Evolutionary conservation across 2,329 filamentous ascomycete species (phyloP), one percentile per base, ranked within the genome.

Genomic region (Pochonia chlamydosporia): DNA sequence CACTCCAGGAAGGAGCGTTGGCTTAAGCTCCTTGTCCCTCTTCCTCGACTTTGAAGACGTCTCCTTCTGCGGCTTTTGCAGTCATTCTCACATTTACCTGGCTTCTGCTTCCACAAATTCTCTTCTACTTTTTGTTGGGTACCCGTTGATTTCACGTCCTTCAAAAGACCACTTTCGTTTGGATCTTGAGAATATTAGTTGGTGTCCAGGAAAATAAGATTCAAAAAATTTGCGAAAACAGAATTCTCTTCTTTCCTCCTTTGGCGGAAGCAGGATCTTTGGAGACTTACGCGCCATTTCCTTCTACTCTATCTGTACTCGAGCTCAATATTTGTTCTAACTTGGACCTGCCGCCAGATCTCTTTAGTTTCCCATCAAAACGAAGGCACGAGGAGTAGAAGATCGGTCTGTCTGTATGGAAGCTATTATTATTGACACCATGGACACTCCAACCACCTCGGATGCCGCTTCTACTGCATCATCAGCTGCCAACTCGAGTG

Each of bases 321-420:
- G 35, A 8, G n/a, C 4, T 7, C 11, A 39, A 2, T 4, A 33
- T 25, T 25, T 13, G n/a, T 18, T 46, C 59, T 64, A 59, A 65
- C 51, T 44, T 47, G 56, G 52, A 55, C 62, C 51, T 64, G 61
- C 62, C 59, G 49, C 43, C 7, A 59, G 57, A 53, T 56, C 40
- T 46, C 51, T 42, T 44, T 30, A 42, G 33, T 44, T 40, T 50
- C 42, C 46, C 26, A 39, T 42, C 18, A 45, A 40, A 47, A 33
- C 40, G 42, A 50, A 50, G 42, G 40, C 36, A 47, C 45, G 46
- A 47, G 40, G 43, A 43, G 28, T 35, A 25, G 14, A 46, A 37
- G 36, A 18, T 40, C 21, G 9, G 25, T 13, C 24, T 21, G 11
- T 13, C 13, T 43, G 24, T 23, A 28, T 36, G 43, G 18, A 14